Evolutionary conservation across 1,284 basidiomycete genomes (phyloP).

Genomic region (Trichosporon ovoides): DNA sequence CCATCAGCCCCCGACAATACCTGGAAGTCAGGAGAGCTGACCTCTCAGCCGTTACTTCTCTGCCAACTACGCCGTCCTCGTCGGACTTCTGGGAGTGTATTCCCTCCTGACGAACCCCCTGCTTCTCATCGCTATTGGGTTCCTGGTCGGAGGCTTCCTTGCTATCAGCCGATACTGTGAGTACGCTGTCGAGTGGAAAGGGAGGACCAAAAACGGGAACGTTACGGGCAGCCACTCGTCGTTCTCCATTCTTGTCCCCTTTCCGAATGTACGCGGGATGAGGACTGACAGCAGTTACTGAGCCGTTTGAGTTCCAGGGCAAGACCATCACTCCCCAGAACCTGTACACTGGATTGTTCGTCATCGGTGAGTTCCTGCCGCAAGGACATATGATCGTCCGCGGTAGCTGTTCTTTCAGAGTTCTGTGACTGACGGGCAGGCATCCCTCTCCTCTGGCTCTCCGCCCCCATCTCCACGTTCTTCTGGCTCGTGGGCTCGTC

Average conservation of each 20-base stretch:
- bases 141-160: conserved; percentile 87
- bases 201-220: not conserved
- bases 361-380: conserved; percentile 38
- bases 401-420: no score
- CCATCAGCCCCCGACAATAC: no score
- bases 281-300: conserved; percentile 27
- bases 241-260: no score
- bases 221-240: not conserved
- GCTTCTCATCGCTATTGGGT: conserved; percentile 75
- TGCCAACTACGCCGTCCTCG: conserved; percentile 82
- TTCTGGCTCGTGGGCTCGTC: conserved; percentile 50
- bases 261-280: no score
- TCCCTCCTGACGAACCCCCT: conserved; percentile 76
- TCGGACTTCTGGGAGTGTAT: conserved; percentile 77
- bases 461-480: conserved; percentile 47
- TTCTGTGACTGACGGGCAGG: conserved; percentile 16
- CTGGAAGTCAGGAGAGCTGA: no score
- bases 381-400: no score
- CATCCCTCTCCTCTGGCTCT: conserved; percentile 47
- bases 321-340: conserved; percentile 52
- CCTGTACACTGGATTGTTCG: conserved; percentile 60
- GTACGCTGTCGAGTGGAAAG: conserved; percentile 33
- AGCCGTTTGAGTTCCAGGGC: conserved; percentile 51
- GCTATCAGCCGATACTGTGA: conserved; percentile 84
- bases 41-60: conserved; percentile 90